A percentile compares a stretch with the other conserved stretches of the same genome.
phyloP scores from a whole-genome alignment of 73 alveolate genomes.

The Paramecium primaurelia region DNA sequence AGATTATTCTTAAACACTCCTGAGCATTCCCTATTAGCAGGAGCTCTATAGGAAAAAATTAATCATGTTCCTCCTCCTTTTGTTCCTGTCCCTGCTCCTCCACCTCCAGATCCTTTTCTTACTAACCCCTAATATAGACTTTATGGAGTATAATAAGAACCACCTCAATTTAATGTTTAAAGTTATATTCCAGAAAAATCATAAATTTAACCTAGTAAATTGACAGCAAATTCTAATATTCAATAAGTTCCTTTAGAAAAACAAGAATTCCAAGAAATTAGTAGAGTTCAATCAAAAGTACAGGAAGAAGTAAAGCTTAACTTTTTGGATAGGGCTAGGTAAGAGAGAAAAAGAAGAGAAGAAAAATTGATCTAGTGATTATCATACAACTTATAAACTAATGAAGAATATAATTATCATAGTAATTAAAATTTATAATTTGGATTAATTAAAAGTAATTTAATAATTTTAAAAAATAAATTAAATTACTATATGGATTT shows the following conservation, averaged over 20 bases:
- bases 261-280: background rate
- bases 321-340: background rate
- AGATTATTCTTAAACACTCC: background rate
- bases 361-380: background rate
- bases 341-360: background rate
- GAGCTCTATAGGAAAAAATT: background rate
- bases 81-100: background rate
- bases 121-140: constrained; percentile 15
- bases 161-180: background rate
- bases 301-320: background rate
- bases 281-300: background rate
- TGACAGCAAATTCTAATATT: background rate
- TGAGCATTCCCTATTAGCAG: background rate
- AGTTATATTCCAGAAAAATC: background rate
- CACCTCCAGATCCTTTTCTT: constrained; percentile 12
- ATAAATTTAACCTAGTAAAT: background rate
- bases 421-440: too few relatives aligned
- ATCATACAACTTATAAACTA: too few relatives aligned
- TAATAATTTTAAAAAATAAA: too few relatives aligned
- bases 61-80: constrained; percentile 15
- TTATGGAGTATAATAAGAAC: background rate
- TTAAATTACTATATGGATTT: too few relatives aligned
- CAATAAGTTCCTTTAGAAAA: background rate
- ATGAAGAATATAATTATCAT: too few relatives aligned
- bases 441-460: too few relatives aligned